Base-by-base conservation (phyloP, 1,284 basidiomycete genomes). In the Moesziomyces globuligerus region DNA sequence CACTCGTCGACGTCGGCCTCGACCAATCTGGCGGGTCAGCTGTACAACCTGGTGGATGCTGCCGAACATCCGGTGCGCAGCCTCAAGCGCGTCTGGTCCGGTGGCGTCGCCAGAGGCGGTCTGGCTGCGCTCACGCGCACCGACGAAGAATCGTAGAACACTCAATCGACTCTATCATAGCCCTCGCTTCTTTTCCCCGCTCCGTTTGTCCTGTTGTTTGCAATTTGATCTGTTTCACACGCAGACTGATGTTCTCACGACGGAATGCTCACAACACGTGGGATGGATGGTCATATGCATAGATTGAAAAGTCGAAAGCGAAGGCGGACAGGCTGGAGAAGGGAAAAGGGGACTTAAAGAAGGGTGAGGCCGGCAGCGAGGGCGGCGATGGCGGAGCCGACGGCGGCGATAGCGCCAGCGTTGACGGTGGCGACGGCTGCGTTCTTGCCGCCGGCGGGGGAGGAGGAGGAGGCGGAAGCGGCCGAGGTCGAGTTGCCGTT, bases 61-160 rank as follows among this genome's bases (percentile, higher is more conserved):
- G 72, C 73, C 36, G 73, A 75, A 44, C 67, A 73, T 54, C 73
- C 73, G 5, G 69, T 75, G 24, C 46, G 71, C 11, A 70, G 65
- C 36, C 43, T 75, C 37, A 75, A 75, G 53, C 29, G 74, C 18
- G 74, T 75, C 8, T 75, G 74, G 71, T 57, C 51, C 3, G 70
- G 74, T 0, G 74, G 74, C 3, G 38, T 75, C n/a, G 52, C 59
- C 2, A 48, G 74, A 20, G 71, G 74, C 28, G 74, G 71, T 7
- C 45, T 75, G 38, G 69, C 59, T 15, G 72, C 67, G 20, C 43
- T 74, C 40, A 71, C 67, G 9, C 32, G 62, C 20, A 70, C 72
- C 9, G 59, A 70, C 13, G 72, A 74, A 42, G 72, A 72, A 51
- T 13, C 40, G 4, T 57, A 28, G 39, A 6, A 7, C 17, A 28